Evolutionary conservation across 495 filamentous ascomycete species (phyloP), one percentile per base, ranked within the genome.

Genomic region (Penicillium alfredii): DNA sequence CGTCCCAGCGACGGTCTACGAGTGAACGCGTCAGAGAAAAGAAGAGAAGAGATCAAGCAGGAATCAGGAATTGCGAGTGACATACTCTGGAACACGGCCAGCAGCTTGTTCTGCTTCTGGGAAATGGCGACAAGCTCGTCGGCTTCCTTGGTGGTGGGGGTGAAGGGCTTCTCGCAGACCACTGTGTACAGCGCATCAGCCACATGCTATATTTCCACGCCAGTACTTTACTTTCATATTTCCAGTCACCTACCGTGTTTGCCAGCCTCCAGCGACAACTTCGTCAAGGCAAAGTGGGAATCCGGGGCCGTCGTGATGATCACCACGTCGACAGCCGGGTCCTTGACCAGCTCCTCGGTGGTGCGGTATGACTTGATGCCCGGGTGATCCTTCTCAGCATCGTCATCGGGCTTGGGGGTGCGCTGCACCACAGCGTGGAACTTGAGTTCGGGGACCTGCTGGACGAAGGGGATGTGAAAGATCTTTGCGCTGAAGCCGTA

Each of bases 401-500:
- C 62, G 65, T 86, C 59, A 43, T 80, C 58, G 4, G 75, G 60
- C 42, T 61, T 87, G 55, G 76, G 76, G n/a, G 54, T 72, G 47
- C 88, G 83, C 64, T 94, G 88, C 23, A 92, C 78, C 45, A 94
- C 76, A 36, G 82, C 77, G 47, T 89, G 76, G 27, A 93, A 75
- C 10, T 72, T 77, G 44, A 92, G 68, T 21, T 74, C 63, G 15
- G 82, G 68, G 1, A 80, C 74, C 15, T 70, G 66, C 24, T 64
- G 61, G 55, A 94, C 81, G 62, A 92, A 84, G 39, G 88, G 88
- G 59, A 94, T 90, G 63, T 94, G 88, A 68, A 93, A 93, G 62
- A 82, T 63, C 50, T 90, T 90, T 47, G 88, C 86, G 27, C 87
- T 89, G 63, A 89, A 66, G 53, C 87, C 79, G 55, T 82, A 83